phyloP scores from a whole-genome alignment of 805 yeast genomes.

The Candida krabiensis region DNA sequence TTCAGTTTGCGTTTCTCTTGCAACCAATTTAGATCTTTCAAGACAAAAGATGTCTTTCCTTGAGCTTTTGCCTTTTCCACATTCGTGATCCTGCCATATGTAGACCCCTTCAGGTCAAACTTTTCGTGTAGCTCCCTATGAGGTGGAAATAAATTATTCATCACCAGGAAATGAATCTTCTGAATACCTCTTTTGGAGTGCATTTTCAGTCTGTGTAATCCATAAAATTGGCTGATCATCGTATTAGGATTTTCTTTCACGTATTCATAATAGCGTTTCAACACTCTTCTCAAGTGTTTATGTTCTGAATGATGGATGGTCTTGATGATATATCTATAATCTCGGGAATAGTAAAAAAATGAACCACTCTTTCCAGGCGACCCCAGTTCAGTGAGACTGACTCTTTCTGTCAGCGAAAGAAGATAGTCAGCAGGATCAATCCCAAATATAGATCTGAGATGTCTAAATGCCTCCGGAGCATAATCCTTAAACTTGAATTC shows the following conservation, averaged over 20 bases:
- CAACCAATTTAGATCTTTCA: constrained; percentile 89
- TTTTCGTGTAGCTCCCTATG: constrained; percentile 81
- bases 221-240: constrained; percentile 91
- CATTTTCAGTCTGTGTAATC: constrained; percentile 89
- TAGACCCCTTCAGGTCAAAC: constrained; percentile 91
- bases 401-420: constrained; percentile 88
- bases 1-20: constrained; percentile 61
- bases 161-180: constrained; percentile 89
- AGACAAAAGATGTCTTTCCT: constrained; percentile 43
- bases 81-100: constrained; percentile 71
- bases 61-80: constrained; percentile 31
- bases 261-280: constrained; percentile 77
- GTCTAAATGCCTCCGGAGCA: constrained; percentile 91
- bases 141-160: constrained; percentile 97
- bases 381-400: constrained; percentile 85
- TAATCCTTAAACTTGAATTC: constrained; percentile 97
- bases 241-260: constrained; percentile 86
- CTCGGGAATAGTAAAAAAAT: constrained; percentile 91
- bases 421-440: constrained; percentile 95
- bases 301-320: constrained; percentile 95
- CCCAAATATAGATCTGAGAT: constrained; percentile 74
- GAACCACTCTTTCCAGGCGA: constrained; percentile 98
- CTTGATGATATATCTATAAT: constrained; percentile 90
- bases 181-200: constrained; percentile 58
- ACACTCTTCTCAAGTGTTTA: constrained; percentile 68